Evolutionary conservation across 2,329 filamentous ascomycete genomes (phyloP), one percentile per base, ranked within the genome.

Genomic region (Cylindrodendrum hubeiense): DNA sequence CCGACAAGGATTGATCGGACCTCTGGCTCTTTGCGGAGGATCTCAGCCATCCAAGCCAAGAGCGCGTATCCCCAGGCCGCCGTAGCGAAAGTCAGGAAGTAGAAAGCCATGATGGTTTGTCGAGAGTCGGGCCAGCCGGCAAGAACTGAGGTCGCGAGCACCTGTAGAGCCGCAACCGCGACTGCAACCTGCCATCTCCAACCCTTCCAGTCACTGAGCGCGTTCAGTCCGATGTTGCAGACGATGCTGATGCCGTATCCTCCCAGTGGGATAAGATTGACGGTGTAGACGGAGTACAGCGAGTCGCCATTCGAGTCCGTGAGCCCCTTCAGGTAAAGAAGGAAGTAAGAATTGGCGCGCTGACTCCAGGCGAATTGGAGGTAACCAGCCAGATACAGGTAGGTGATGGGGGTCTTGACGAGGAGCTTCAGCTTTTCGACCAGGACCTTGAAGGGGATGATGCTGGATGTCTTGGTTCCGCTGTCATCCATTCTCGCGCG

Each of bases 101-200:
- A 80, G 15, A 77, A 78, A 0, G 71, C 67, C 74, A 81, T 77
- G 63, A 81, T 69, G 0, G 63, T 63, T 3, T 47, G 33, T 56
- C 63, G 71, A 3, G 71, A 73, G 24, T 54, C 44, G 2, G 71
- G 71, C 71, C 71, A 73, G 1, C 67, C 57, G 1, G 69, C 56
- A 0, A 73, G 76, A 17, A 78, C 77, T 2, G 76, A 68, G 0
- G 76, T 79, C 0, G 79, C 78, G 2, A 74, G 61, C 8, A 81
- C 63, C 13, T 79, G 74, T 6, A 80, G 49, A 8, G 80, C 75
- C 1, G 81, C 85, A 1, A 83, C 84, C 51, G 85, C 82, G 8
- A 88, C 73, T 44, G 86, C 83, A 0, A 87, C 79, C 1, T 86
- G 87, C 85, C 85, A 87, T 12, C 87, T 78, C 24, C 77, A 74